phyloP scores from a whole-genome alignment of 441 rosid genomes.

The Gossypium schwendimanii region DNA sequence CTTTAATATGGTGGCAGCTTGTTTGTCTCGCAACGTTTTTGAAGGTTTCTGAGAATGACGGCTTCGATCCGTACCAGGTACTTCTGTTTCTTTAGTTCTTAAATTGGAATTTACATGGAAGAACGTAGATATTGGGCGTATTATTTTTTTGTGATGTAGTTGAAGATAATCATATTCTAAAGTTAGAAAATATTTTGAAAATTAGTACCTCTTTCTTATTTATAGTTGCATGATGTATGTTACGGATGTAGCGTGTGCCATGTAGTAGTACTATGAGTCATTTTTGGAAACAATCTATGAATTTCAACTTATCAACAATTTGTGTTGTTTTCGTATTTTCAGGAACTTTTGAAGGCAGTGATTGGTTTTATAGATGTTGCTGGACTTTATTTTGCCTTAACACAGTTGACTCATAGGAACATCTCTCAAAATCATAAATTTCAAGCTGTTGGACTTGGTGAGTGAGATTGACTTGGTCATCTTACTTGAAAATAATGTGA shows the following conservation, averaged over 20 bases:
- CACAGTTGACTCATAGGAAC: constrained; percentile 84
- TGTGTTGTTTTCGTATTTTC: not conserved
- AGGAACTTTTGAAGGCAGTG: constrained; percentile 83
- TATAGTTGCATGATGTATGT: not conserved
- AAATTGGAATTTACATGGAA: not conserved
- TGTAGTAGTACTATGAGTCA: not conserved
- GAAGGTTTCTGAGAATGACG: constrained; percentile 74
- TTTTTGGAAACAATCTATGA: not conserved
- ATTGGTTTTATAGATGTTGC: constrained; percentile 91
- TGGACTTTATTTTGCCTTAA: constrained; percentile 78
- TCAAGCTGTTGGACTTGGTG: constrained; percentile 96
- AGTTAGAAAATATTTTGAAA: not conserved
- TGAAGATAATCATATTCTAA: not conserved
- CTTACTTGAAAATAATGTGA: too few relatives aligned
- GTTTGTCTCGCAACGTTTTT: constrained; percentile 90
- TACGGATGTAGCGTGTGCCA: not conserved
- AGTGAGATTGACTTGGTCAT: constrained; percentile 10
- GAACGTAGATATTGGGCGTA: not conserved
- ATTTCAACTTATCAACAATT: not conserved
- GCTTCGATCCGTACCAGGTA: constrained; percentile 80
- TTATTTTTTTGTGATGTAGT: not conserved
- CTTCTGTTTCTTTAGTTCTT: too few relatives aligned
- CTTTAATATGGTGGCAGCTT: constrained; percentile 43
- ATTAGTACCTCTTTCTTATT: not conserved
- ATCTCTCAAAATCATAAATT: constrained; percentile 92